Percentiles rank a stretch among this genome's conserved stretches.
Evolutionary conservation across 805 yeast species (phyloP).

Genomic region (Schwanniomyces occidentalis): DNA sequence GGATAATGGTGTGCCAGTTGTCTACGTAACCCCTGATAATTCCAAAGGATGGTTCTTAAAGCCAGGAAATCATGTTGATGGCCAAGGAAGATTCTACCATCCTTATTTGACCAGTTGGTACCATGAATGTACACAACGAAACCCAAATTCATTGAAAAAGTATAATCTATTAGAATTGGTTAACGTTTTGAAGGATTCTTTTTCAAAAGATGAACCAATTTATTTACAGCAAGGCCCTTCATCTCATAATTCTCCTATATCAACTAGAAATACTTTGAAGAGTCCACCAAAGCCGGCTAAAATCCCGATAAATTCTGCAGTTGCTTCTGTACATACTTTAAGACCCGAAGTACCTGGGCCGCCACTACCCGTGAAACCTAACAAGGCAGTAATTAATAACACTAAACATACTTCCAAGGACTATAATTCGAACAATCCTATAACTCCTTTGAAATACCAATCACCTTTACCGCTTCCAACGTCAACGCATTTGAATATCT

Average conservation of each 20-base stretch:
- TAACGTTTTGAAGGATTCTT: constrained; percentile 28
- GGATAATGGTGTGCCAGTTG: constrained; percentile 56
- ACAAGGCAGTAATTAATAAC: neutral
- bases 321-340: constrained; percentile 13
- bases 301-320: constrained; percentile 5
- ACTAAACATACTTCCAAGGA: neutral
- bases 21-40: constrained; percentile 59
- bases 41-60: constrained; percentile 40
- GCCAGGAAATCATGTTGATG: constrained; percentile 68
- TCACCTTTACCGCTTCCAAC: constrained; percentile 31
- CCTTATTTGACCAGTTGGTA: constrained; percentile 68
- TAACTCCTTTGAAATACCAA: constrained; percentile 28
- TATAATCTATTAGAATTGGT: constrained; percentile 34
- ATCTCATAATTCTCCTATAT: constrained; percentile 1
- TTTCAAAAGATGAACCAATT: constrained; percentile 49
- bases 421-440: neutral
- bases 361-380: constrained; percentile 24
- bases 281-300: constrained; percentile 18
- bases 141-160: constrained; percentile 6
- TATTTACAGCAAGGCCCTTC: constrained; percentile 27
- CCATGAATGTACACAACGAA: constrained; percentile 11
- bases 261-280: constrained; percentile 5
- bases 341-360: constrained; percentile 21
- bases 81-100: constrained; percentile 69
- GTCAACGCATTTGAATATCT: too few species aligned